Evolutionary conservation across 2,329 filamentous ascomycete genomes (phyloP), one percentile per base, ranked within the genome.

Genomic region (Pseudogymnoascus sp.): DNA sequence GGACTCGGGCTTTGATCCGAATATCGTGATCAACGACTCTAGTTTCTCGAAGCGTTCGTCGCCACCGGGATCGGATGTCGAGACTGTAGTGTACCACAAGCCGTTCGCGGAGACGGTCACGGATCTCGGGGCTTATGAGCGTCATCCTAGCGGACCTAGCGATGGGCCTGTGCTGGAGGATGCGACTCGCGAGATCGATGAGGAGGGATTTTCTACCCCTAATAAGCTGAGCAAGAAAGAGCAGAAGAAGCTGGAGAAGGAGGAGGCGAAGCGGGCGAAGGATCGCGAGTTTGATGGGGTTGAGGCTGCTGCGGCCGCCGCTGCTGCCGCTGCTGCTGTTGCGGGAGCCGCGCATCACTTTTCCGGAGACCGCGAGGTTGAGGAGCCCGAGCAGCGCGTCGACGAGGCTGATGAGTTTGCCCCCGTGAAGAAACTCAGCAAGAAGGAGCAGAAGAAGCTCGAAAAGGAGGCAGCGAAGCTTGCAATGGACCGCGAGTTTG

Each of bases 1-100:
- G 69, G 81, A 85, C n/a, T 82, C 85, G 52, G 88, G 88, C 0
- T 90, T 91, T 65, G 82, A 89, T 68, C 83, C 86, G 4, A 81
- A 87, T 40, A 84, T 90, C 62, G 84, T 90, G 52, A 86, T 88
- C 36, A 78, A 89, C 52, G 80, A 90, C 67, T 82, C 84, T 0
- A 76, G 73, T 1, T 90, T 86, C 68, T 83, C 83, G 65, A 80
- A 79, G 59, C 84, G 87, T 29, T 81, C 84, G 60, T 87, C 86
- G 1, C 84, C 86, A 6, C 84, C 85, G 3, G 81, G 82, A 4
- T 82, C 84, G 3, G 80, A 83, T 65, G 80, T 82, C 59, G 65
- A 35, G 13, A 70, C 68, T 45, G 63, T 67, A n/a, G 69, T 76
- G 62, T 85, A 85, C 66, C 74, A 75, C 61, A 74, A 74, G 13